phyloP scores from a whole-genome alignment of 257 asterid genomes.

The Solanum medicagineum region DNA sequence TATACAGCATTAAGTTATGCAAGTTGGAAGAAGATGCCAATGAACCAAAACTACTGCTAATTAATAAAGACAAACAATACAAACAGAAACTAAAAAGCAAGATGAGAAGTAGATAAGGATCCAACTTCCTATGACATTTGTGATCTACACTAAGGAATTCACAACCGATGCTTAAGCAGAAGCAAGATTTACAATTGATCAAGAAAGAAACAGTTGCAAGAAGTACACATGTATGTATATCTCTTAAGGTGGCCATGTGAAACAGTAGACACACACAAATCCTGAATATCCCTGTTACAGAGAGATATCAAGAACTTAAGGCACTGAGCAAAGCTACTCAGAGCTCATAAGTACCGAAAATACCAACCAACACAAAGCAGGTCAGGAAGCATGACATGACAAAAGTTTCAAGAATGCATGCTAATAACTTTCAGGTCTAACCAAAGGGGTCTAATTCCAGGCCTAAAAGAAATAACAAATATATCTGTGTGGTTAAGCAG shows the following conservation, averaged over 20 bases:
- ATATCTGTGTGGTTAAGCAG: not conserved
- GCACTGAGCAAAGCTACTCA: not conserved
- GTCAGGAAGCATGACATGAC: not conserved
- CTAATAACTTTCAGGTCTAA: not conserved
- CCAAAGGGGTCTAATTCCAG: not conserved
- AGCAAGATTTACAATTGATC: not conserved
- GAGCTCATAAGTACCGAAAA: not conserved
- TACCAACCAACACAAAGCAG: not conserved
- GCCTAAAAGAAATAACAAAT: not conserved
- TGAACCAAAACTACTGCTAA: not conserved
- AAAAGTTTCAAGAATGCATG: not conserved
- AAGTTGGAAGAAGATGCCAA: not conserved
- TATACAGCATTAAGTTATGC: not conserved
- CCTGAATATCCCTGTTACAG: not conserved
- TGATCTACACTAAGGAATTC: not conserved
- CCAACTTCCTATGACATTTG: not conserved
- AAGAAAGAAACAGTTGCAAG: not conserved
- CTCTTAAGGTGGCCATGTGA: not conserved
- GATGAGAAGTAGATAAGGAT: not conserved
- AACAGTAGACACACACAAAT: not conserved
- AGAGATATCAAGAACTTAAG: not conserved
- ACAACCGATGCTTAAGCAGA: not conserved
- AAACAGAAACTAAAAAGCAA: not conserved
- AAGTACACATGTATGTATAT: not conserved
- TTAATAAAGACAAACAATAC: not conserved